Conservation (phyloP, 352 stramenopile species). For the Elongisporangium undulatum region DNA sequence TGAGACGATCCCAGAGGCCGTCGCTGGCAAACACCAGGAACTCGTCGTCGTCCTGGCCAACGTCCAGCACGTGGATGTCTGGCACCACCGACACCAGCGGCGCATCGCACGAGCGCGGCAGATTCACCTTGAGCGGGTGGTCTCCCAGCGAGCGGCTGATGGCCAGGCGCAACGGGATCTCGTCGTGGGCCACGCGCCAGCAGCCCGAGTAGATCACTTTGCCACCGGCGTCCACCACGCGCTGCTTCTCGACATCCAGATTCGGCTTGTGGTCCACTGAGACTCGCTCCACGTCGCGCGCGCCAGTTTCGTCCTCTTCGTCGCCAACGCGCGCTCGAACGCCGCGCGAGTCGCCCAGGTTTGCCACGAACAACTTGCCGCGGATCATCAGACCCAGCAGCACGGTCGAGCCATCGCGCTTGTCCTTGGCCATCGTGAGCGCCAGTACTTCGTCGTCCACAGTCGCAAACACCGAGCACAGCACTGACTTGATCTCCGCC, state of each 20-base stretch:
- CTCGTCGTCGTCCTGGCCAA: conserved; percentile 39
- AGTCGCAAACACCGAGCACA: conserved; percentile 48
- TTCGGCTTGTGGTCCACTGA: conserved; percentile 82
- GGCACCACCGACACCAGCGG: conserved; percentile 69
- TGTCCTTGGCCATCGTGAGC: conserved; percentile 58
- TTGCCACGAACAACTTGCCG: conserved; percentile 75
- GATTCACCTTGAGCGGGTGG: conserved; percentile 67
- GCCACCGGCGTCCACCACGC: conserved; percentile 58
- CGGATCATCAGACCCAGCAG: conserved; percentile 62
- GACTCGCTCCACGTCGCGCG: conserved; percentile 30
- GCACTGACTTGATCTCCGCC: conserved; percentile 33
- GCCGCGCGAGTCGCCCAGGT: conserved; percentile 70
- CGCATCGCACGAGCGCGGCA: conserved; percentile 50
- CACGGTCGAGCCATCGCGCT: conserved; percentile 73
- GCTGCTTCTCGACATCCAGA: conserved; percentile 47
- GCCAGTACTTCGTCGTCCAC: conserved; percentile 75
- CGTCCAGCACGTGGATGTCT: conserved; percentile 65
- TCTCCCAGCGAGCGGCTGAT: conserved; percentile 78
- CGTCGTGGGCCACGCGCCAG: conserved; percentile 78
- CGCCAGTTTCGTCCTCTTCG: conserved; percentile 9
- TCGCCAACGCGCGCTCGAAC: conserved; percentile 38
- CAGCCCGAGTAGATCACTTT: conserved; percentile 81
- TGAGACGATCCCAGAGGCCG: conserved; percentile 75
- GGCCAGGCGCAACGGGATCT: conserved; percentile 61
- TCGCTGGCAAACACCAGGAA: conserved; percentile 76